phyloP scores from a whole-genome alignment of 306 rosid genomes.

The Pterocarpus santalinus region DNA sequence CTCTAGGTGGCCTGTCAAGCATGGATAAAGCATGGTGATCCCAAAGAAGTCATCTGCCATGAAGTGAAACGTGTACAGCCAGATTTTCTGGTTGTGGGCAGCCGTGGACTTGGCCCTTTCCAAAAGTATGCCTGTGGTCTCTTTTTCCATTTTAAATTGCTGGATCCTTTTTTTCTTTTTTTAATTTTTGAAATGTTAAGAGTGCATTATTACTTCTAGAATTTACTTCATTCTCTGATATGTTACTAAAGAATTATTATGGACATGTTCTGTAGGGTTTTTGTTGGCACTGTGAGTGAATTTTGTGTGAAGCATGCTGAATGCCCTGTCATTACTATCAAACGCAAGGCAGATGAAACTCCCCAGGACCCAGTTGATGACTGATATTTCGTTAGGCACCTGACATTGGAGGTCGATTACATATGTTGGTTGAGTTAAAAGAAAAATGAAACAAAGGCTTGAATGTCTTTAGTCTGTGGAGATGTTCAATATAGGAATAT shows the following conservation, averaged over 20 bases:
- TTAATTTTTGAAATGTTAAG: background rate
- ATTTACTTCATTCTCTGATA: background rate
- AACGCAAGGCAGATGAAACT: slow-evolving; percentile 82
- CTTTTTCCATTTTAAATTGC: background rate
- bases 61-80: slow-evolving; percentile 80
- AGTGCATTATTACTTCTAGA: slow-evolving; percentile 1
- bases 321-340: slow-evolving; percentile 94
- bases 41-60: slow-evolving; percentile 82
- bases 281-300: slow-evolving; percentile 97
- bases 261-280: slow-evolving; percentile 69
- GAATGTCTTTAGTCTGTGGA: slow-evolving; percentile 23
- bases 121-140: slow-evolving; percentile 66
- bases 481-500: slow-evolving; percentile 31
- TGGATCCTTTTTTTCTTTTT: background rate
- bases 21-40: slow-evolving; percentile 85
- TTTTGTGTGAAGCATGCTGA: slow-evolving; percentile 95
- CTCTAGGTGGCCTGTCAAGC: slow-evolving; percentile 83
- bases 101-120: slow-evolving; percentile 98
- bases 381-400: slow-evolving; percentile 50
- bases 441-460: background rate
- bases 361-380: slow-evolving; percentile 97
- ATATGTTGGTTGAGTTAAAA: slow-evolving; percentile 13
- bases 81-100: slow-evolving; percentile 87
- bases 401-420: slow-evolving; percentile 24
- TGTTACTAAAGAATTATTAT: slow-evolving; percentile 22